Base-by-base conservation (phyloP, 352 stramenopile species). In the Globisporangium uncinulatum region DNA sequence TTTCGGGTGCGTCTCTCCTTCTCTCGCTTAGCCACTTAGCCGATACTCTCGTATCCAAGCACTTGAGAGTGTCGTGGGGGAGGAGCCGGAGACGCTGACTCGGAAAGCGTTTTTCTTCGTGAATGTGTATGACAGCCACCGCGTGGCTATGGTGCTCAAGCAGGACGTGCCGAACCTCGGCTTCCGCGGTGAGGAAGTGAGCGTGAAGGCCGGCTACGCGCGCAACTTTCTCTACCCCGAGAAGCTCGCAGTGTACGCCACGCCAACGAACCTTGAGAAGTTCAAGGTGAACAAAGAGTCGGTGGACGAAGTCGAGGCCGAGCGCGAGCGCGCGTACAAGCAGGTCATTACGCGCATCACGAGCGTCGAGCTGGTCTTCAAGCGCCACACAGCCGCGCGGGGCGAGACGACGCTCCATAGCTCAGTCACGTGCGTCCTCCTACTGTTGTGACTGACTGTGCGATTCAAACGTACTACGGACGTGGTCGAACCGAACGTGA, bases 201-300 rank as follows among this genome's bases (percentile, higher is more conserved):
- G 71, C 31, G 93, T 98, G 48, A 96, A 97, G 62, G 89, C 94
- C 7, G 94, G 94, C 42, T 98, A 95, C 70, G 93, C 93, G 37
- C 89, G 94, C 51, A 98, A 98, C 74, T 97, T 82, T 56, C 66
- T 98, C 47, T 93, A 98, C 63, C 94, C 94, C 6, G 71, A 97
- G 61, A 97, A 98, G 70, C 75, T 95, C 55, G 93, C 92, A 0
- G 79, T 98, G 44, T 98, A 98, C 69, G 94, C 94, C 14, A 98
- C 90, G 32, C 73, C 86, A 1, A 66, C 70, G 13, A 98, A 98
- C 73, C 88, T 88, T 66, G 66, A 89, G 52, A 87, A 86, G 70
- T 92, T 72, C 74, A 88, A 87, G 51, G 74, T 89, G 55, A 71
- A 89, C 63, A 82, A 65, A 36, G 59, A 54, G 37, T 65, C 59